A percentile compares a stretch with the other conserved stretches of the same genome.
Evolutionary conservation across 768 basidiomycete genomes (phyloP).

Genomic region (Obba rivulosa): DNA sequence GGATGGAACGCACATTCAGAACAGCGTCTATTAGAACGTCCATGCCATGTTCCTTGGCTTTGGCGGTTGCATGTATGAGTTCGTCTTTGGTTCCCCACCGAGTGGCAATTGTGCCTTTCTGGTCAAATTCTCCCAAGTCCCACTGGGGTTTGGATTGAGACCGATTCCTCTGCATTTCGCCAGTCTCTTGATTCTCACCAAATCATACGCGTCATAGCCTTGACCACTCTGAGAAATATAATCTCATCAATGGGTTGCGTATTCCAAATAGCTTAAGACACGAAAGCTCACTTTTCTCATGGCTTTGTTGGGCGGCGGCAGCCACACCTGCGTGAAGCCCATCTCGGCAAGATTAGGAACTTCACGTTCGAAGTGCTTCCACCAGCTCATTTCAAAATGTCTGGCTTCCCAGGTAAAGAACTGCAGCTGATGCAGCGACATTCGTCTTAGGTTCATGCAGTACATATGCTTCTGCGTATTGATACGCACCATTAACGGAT

Average conservation of each 20-base stretch:
- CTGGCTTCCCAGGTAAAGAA: slow-evolving; percentile 81
- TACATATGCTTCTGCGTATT: neutral
- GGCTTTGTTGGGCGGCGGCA: slow-evolving; percentile 82
- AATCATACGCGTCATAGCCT: slow-evolving; percentile 84
- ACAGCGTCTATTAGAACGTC: slow-evolving; percentile 84
- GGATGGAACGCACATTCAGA: slow-evolving; percentile 56
- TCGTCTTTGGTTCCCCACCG: slow-evolving; percentile 89
- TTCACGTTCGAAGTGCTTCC: slow-evolving; percentile 67
- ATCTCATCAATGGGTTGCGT: neutral
- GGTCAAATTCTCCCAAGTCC: slow-evolving; percentile 83
- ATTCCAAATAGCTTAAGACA: neutral
- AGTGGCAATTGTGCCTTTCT: slow-evolving; percentile 65
- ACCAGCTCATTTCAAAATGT: slow-evolving; percentile 65
- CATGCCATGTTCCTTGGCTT: slow-evolving; percentile 64
- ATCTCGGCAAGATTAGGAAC: slow-evolving; percentile 56
- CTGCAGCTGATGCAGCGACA: slow-evolving; percentile 45
- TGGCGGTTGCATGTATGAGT: slow-evolving; percentile 59
- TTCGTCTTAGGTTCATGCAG: neutral
- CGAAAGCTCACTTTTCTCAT: slow-evolving; percentile 44
- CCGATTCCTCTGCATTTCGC: neutral
- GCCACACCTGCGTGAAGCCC: slow-evolving; percentile 79
- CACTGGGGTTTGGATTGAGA: slow-evolving; percentile 42
- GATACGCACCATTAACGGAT: slow-evolving; percentile 61
- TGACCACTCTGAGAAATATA: slow-evolving; percentile 46
- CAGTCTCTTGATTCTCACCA: slow-evolving; percentile 40